A percentile compares a stretch with the other conserved stretches of the same genome.
Conservation (phyloP, 257 asterid genomes). For the Ballota nigra region DNA sequence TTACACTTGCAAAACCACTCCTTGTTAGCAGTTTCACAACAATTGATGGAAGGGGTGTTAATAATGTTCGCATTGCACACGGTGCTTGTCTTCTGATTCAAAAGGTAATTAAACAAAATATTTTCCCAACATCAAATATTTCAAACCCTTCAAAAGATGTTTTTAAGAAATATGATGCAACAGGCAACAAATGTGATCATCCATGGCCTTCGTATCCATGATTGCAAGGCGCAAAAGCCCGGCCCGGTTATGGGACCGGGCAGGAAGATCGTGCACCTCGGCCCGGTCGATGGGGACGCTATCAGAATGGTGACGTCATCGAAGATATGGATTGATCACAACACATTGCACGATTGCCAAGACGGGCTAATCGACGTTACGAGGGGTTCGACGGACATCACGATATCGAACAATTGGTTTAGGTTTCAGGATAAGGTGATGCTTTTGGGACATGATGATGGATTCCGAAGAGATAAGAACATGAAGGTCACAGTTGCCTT, state of each 20-base stretch:
- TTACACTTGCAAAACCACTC: conserved; percentile 58
- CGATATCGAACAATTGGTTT: conserved; percentile 81
- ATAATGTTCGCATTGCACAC: conserved; percentile 47
- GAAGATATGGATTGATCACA: conserved; percentile 80
- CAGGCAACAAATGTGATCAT: conserved; percentile 73
- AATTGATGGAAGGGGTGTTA: conserved; percentile 78
- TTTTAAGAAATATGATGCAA: not conserved
- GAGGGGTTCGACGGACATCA: conserved; percentile 70
- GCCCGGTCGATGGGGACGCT: conserved; percentile 75
- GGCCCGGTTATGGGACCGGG: conserved; percentile 56
- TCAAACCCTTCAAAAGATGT: not conserved
- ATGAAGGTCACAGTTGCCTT: conserved; percentile 84
- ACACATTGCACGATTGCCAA: conserved; percentile 52
- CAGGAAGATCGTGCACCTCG: conserved; percentile 35
- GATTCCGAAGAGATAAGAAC: conserved; percentile 48
- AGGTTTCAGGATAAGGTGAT: conserved; percentile 71
- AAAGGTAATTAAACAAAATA: conserved; percentile 34
- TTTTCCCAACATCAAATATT: not conserved
- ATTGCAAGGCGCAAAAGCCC: conserved; percentile 54
- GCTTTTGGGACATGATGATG: conserved; percentile 83
- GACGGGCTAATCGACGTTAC: conserved; percentile 83
- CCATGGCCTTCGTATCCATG: conserved; percentile 65
- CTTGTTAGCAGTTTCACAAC: conserved; percentile 64
- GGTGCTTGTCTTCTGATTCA: conserved; percentile 60
- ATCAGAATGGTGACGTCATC: conserved; percentile 58